phyloP scores from a whole-genome alignment of 441 rosid genomes.

The Eugenia klotzschiana region DNA sequence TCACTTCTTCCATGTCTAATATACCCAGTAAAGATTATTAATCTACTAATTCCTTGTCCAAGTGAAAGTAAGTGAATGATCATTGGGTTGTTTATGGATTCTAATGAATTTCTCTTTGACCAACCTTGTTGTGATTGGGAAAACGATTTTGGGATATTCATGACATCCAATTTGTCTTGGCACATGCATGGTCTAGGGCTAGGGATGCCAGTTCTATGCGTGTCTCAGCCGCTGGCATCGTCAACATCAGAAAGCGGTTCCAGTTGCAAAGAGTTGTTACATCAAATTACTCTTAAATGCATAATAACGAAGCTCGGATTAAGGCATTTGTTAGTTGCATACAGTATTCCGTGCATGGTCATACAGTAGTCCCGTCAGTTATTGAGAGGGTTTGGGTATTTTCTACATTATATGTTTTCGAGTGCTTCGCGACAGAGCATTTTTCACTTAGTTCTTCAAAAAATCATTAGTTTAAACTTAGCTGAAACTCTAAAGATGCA shows the following conservation, averaged over 20 bases:
- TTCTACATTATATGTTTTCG: neutral
- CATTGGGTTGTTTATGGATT: neutral
- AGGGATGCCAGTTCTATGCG: neutral
- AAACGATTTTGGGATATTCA: neutral
- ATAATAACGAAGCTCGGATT: neutral
- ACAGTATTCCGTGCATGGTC: neutral
- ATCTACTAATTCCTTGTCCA: neutral
- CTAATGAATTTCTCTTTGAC: neutral
- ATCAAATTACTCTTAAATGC: neutral
- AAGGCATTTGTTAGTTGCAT: neutral
- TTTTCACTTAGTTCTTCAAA: neutral
- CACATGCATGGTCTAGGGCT: neutral
- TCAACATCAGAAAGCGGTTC: neutral
- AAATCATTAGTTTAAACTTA: neutral
- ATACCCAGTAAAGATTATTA: neutral
- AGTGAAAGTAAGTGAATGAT: neutral
- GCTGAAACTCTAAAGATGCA: neutral
- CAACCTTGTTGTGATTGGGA: neutral
- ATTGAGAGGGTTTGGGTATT: neutral
- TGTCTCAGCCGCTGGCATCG: neutral
- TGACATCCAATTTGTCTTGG: neutral
- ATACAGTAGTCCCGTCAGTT: neutral
- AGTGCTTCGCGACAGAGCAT: neutral
- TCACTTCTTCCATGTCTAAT: neutral
- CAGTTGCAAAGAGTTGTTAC: neutral